Conservation (phyloP, 768 basidiomycete species). For the Leccinum uliginosum region DNA sequence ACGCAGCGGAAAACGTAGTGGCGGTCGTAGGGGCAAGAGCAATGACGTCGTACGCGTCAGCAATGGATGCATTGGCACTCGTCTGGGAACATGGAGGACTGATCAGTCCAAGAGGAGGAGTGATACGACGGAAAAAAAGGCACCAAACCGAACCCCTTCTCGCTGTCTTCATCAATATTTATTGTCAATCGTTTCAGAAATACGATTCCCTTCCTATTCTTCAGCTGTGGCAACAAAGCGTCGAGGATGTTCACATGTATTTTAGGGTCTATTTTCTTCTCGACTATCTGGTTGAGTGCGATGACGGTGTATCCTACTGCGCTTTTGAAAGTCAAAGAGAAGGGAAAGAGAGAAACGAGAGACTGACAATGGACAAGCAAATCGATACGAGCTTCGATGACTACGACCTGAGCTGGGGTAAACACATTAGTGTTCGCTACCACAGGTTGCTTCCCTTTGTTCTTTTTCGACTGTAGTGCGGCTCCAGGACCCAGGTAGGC, state of each 20-base stretch:
- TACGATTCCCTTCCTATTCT: constrained; percentile 53
- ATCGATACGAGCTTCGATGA: constrained; percentile 62
- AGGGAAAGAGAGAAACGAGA: not conserved
- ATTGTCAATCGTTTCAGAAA: constrained; percentile 78
- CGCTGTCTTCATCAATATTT: constrained; percentile 75
- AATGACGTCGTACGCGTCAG: constrained; percentile 71
- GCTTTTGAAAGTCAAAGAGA: constrained; percentile 5
- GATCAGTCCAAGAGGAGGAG: not conserved
- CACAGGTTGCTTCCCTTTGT: constrained; percentile 35
- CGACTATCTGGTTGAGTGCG: constrained; percentile 69
- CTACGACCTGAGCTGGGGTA: constrained; percentile 51
- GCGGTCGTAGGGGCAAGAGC: constrained; percentile 71
- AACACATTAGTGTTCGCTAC: constrained; percentile 34
- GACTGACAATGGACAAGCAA: constrained; percentile 68
- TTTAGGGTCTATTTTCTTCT: constrained; percentile 69
- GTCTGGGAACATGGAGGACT: constrained; percentile 44
- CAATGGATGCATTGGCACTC: constrained; percentile 58
- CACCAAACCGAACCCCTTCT: constrained; percentile 82
- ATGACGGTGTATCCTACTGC: constrained; percentile 86
- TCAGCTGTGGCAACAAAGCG: constrained; percentile 53
- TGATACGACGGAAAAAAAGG: constrained; percentile 16
- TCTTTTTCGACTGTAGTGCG: constrained; percentile 21
- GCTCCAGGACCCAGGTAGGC: constrained; percentile 16
- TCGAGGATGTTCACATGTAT: constrained; percentile 63
- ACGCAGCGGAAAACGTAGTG: constrained; percentile 70